Percentiles rank a stretch among this genome's conserved stretches.
These are phyloP conservation scores for Xylaria polymorpha DNA, from an alignment of 2,329 filamentous ascomycete species.

Conservation along the genomic window DNA sequence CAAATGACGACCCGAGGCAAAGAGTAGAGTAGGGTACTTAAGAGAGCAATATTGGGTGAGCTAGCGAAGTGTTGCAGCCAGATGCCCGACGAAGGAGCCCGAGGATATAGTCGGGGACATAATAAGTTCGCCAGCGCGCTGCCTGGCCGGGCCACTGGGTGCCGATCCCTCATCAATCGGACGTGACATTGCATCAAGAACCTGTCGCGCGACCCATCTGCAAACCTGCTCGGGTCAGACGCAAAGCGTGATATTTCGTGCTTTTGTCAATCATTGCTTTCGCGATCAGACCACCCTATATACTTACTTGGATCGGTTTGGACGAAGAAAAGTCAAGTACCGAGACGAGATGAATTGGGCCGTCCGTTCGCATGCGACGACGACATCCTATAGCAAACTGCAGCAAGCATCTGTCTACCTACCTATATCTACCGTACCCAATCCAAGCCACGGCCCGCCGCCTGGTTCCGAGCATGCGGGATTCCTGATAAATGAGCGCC, in stretches of 20 bases:
- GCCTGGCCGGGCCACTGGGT: not conserved
- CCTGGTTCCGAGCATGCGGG: slow-evolving; percentile 35
- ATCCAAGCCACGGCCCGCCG: slow-evolving; percentile 16
- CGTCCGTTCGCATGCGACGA: slow-evolving; percentile 19
- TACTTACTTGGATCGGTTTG: not conserved
- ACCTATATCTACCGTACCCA: not conserved
- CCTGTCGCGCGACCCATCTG: slow-evolving; percentile 8
- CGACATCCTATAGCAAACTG: slow-evolving; percentile 1
- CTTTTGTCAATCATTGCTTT: not conserved
- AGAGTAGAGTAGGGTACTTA: too few relatives aligned
- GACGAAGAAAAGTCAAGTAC: not conserved
- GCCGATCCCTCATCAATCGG: slow-evolving; percentile 23
- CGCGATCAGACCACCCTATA: not conserved
- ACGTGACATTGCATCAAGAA: slow-evolving; percentile 22
- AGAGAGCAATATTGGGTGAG: not conserved
- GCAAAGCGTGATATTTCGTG: slow-evolving; percentile 2
- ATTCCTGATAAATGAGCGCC: slow-evolving; percentile 33
- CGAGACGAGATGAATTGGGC: slow-evolving; percentile 24
- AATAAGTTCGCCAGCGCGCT: slow-evolving; percentile 22
- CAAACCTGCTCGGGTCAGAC: slow-evolving; percentile 10
- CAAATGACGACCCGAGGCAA: not conserved
- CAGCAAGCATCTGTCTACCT: not conserved
- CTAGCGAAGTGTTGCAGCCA: not conserved
- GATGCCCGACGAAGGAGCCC: slow-evolving; percentile 19
- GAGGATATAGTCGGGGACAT: slow-evolving; percentile 3